A percentile compares a stretch with the other conserved stretches of the same genome.
Evolutionary conservation across 345 rosid species (phyloP).

Genomic region (Diplotaxis tenuifolia): DNA sequence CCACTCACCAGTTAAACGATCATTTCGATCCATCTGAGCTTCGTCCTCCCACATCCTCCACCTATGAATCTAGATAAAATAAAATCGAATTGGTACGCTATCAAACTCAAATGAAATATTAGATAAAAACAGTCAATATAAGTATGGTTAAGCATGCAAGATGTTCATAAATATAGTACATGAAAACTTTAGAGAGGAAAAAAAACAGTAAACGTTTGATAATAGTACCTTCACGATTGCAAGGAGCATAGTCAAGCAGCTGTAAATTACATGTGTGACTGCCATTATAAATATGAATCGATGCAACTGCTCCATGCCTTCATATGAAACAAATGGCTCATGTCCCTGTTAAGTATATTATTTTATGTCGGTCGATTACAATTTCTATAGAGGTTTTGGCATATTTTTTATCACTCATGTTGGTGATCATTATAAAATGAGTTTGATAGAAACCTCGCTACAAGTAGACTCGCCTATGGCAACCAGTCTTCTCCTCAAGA

Average conservation of each 20-base stretch:
- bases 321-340: constrained; percentile 89
- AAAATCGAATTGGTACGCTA: too few species aligned
- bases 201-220: too few species aligned
- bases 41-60: constrained; percentile 95
- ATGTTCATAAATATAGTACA: too few species aligned
- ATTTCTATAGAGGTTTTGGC: not conserved
- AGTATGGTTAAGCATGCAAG: too few species aligned
- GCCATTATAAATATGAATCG: constrained; percentile 99
- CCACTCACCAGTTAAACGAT: constrained; percentile 60
- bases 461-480: constrained; percentile 50
- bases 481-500: constrained; percentile 69
- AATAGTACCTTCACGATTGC: constrained; percentile 98
- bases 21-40: constrained; percentile 65
- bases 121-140: too few species aligned
- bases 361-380: not conserved
- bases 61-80: constrained; percentile 67
- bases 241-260: constrained; percentile 94
- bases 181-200: not conserved
- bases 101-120: too few species aligned
- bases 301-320: constrained; percentile 91
- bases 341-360: constrained; percentile 52
- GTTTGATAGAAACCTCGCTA: constrained; percentile 49
- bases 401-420: not conserved
- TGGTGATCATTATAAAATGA: not conserved
- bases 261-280: constrained; percentile 83